Evolutionary conservation across 768 basidiomycete genomes (phyloP).

Genomic region (Trametes cinnabarina): DNA sequence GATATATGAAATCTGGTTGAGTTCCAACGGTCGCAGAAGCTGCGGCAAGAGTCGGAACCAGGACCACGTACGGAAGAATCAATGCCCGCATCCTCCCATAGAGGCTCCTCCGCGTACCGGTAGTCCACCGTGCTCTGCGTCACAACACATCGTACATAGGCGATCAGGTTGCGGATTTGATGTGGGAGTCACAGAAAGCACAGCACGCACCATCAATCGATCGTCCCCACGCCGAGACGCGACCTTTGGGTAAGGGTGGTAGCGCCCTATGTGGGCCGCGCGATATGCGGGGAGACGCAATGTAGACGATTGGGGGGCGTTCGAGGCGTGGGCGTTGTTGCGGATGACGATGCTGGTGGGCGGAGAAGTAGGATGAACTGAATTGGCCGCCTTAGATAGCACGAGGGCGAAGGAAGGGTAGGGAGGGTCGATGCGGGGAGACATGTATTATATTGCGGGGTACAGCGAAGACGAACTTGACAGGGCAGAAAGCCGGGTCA

Average conservation of each 20-base stretch:
- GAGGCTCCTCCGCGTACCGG: not conserved
- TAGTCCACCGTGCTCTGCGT: slow-evolving; percentile 7
- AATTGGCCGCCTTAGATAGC: not conserved
- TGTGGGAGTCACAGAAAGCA: not conserved
- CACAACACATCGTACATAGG: not conserved
- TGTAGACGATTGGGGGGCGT: not conserved
- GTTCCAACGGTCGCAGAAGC: too few relatives aligned
- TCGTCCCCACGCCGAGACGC: not conserved
- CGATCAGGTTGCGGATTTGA: too few relatives aligned
- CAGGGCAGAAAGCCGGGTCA: not conserved
- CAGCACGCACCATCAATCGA: not conserved
- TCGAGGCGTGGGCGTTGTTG: not conserved
- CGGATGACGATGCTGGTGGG: not conserved
- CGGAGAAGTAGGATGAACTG: not conserved
- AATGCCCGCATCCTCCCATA: not conserved
- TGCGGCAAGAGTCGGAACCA: too few relatives aligned
- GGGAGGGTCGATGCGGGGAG: slow-evolving; percentile 4
- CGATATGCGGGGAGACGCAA: slow-evolving; percentile 8
- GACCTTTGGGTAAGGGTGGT: slow-evolving; percentile 7
- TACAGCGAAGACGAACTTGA: not conserved
- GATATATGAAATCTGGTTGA: too few relatives aligned
- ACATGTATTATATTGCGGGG: slow-evolving; percentile 2
- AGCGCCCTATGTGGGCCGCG: not conserved
- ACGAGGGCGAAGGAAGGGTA: slow-evolving; percentile 9
- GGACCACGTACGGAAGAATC: too few relatives aligned